Evolutionary conservation across 2,329 filamentous ascomycete species (phyloP), one percentile per base, ranked within the genome.

Genomic region (Mollisiaceae sp.): DNA sequence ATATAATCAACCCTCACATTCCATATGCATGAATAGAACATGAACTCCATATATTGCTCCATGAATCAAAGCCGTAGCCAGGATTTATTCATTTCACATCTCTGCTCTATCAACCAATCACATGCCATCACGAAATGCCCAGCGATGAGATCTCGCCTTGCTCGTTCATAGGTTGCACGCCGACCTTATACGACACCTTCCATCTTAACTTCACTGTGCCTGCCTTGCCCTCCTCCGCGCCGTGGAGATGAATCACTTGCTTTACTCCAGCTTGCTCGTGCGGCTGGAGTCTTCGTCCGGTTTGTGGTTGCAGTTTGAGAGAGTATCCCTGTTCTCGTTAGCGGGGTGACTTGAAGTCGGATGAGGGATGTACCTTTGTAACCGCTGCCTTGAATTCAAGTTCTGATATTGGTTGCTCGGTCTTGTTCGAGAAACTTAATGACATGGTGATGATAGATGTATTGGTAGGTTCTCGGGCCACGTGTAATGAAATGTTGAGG

Each of bases 321-420:
- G 91, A 89, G 76, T 90, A 95, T 67, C 90, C 90, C 93, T 96
- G 72, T n/a, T 9, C 4, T 38, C 24, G 35, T 39, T 36, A 41
- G 8, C 14, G 27, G 12, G 24, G 18, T 12, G 20, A 24, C 24
- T 27, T 24, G 20, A 52, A 27, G 5, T 4, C 14, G 24, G 32
- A 22, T 5, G 11, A 35, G 24, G 15, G n/a, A 36, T 78, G 70
- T 81, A 96, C 94, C 86, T 94, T 98, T 66, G 94, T 95, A 36
- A 97, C 94, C 2, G 95, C 95, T 45, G 97, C 84, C 77, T 97
- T 92, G 75, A 97, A 97, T 65, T 94, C 93, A 36, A 99, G 81
- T 69, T 96, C 91, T 2, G 86, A 85, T 24, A 99, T 85, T 0
- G 87, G 85, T 73, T 91, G 85, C 1, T 85, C 79, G 0, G 89